Percentiles rank a stretch among this genome's conserved stretches.
These are phyloP conservation scores for Fragilariopsis cylindrus DNA, from an alignment of 108 stramenopile species.

Conservation along the genomic window DNA sequence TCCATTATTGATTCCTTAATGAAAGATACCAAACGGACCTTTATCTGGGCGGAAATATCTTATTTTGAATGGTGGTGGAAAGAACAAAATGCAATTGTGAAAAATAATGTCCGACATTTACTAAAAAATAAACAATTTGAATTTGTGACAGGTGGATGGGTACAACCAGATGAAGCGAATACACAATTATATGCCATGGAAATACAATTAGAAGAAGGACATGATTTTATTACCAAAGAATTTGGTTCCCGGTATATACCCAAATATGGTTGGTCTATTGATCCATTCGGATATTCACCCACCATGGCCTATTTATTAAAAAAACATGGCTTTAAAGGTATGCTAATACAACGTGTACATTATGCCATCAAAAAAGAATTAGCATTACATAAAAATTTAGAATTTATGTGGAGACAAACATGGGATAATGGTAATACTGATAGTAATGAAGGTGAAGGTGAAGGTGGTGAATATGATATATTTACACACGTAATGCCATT, in stretches of 20 bases:
- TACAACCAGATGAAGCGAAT: slow-evolving; percentile 69
- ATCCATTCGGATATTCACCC: slow-evolving; percentile 69
- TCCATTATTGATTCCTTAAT: slow-evolving; percentile 42
- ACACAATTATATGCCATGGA: slow-evolving; percentile 69
- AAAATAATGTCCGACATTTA: slow-evolving; percentile 23
- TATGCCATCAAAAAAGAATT: slow-evolving; percentile 73
- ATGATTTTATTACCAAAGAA: slow-evolving; percentile 52
- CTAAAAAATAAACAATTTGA: slow-evolving; percentile 48
- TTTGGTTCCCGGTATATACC: slow-evolving; percentile 53
- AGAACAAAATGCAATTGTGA: slow-evolving; percentile 34
- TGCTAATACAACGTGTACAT: slow-evolving; percentile 70
- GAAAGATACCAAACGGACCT: slow-evolving; percentile 43
- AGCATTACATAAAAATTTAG: slow-evolving; percentile 48
- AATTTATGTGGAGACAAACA: slow-evolving; percentile 70
- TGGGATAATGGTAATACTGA: slow-evolving; percentile 35
- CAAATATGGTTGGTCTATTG: slow-evolving; percentile 68
- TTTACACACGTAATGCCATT: slow-evolving; percentile 70
- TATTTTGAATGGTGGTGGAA: slow-evolving; percentile 77
- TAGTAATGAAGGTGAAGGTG: too few species aligned
- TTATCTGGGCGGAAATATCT: slow-evolving; percentile 74
- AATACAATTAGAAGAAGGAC: slow-evolving; percentile 68
- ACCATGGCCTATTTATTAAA: slow-evolving; percentile 59
- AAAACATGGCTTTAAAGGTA: slow-evolving; percentile 54
- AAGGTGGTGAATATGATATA: slow-evolving; percentile 48
- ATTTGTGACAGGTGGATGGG: slow-evolving; percentile 72